Conservation (phyloP, 257 asterid genomes). For the Penstemon eatonii region DNA sequence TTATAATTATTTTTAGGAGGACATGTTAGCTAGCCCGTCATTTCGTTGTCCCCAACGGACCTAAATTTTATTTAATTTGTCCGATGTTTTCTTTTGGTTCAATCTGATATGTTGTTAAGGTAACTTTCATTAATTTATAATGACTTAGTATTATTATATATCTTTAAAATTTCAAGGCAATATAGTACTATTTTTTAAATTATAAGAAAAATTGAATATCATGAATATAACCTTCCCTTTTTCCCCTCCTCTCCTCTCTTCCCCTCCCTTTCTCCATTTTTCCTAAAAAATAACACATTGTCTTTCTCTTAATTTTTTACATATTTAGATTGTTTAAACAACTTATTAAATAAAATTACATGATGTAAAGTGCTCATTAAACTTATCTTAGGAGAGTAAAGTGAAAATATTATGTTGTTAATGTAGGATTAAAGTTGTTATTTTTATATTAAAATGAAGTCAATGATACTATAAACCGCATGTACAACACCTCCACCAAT, state of each 20-base stretch:
- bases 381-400: no score
- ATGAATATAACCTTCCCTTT: no score
- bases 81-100: background rate
- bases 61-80: constrained; percentile 5
- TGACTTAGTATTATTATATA: background rate
- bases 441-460: background rate
- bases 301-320: no score
- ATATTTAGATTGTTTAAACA: no score
- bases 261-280: no score
- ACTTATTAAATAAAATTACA: background rate
- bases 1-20: constrained; percentile 17
- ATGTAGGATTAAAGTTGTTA: background rate
- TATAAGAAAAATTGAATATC: no score
- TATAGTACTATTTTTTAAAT: no score
- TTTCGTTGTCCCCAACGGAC: constrained; percentile 26
- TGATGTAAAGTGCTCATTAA: background rate
- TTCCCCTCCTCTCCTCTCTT: no score
- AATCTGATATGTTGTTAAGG: background rate
- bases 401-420: background rate
- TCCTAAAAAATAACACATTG: no score
- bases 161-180: background rate
- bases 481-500: background rate
- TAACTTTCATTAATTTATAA: background rate
- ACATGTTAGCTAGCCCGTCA: constrained; percentile 33
- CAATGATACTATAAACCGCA: background rate